phyloP scores from a whole-genome alignment of 2,329 filamentous ascomycete genomes.

The Fusarium falciforme region DNA sequence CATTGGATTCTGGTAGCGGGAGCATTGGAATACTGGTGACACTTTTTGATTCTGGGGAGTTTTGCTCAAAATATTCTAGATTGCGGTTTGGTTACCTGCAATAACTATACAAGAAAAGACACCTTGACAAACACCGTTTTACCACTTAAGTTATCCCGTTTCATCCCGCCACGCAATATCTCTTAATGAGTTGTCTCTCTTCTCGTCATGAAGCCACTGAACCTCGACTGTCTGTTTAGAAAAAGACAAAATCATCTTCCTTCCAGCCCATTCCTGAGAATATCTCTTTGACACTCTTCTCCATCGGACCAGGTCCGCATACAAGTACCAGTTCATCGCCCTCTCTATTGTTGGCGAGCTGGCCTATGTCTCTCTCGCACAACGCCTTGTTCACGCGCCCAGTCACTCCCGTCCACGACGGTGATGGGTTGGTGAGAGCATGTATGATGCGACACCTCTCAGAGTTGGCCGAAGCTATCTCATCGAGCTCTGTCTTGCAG shows the following conservation, averaged over 20 bases:
- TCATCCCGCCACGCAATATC: neutral
- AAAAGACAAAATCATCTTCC: slow-evolving; percentile 44
- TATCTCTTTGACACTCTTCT: slow-evolving; percentile 71
- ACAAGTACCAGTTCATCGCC: slow-evolving; percentile 75
- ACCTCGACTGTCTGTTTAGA: slow-evolving; percentile 21
- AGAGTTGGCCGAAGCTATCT: slow-evolving; percentile 63
- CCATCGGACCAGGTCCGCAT: slow-evolving; percentile 82
- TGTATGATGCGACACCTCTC: slow-evolving; percentile 74
- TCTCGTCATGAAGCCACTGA: neutral
- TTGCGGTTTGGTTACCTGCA: neutral
- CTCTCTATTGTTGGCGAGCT: slow-evolving; percentile 49
- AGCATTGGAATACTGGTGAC: neutral
- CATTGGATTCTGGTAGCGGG: slow-evolving; percentile 1
- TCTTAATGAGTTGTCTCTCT: neutral
- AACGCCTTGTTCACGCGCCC: slow-evolving; percentile 75
- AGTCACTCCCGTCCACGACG: slow-evolving; percentile 74
- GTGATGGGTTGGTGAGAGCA: slow-evolving; percentile 72
- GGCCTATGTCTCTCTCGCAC: slow-evolving; percentile 67
- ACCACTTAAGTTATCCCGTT: neutral
- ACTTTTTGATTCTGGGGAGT: neutral
- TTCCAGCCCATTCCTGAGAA: slow-evolving; percentile 72
- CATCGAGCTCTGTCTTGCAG: slow-evolving; percentile 78
- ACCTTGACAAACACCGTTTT: slow-evolving; percentile 3
- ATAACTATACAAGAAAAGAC: slow-evolving; percentile 5
- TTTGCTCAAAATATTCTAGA: neutral